Percentiles rank a stretch among this genome's conserved stretches.
Evolutionary conservation across 768 basidiomycete genomes (phyloP).

Genomic region (Crepidotus variabilis): DNA sequence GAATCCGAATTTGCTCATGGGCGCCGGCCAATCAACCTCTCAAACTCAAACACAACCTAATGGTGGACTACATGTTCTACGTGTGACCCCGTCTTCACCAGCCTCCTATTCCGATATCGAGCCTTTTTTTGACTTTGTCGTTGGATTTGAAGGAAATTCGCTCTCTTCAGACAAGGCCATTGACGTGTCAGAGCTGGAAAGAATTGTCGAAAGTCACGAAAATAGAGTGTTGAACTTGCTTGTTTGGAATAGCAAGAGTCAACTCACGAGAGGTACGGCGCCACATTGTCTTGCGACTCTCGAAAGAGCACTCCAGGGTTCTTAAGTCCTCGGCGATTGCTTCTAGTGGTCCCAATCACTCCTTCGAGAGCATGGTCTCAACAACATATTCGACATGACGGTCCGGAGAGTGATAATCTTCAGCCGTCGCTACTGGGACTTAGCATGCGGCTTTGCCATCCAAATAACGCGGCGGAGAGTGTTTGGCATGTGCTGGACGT

Average conservation of each 20-base stretch:
- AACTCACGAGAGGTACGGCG: slow-evolving; percentile 58
- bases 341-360: slow-evolving; percentile 72
- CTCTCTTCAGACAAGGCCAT: slow-evolving; percentile 49
- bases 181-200: slow-evolving; percentile 69
- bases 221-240: slow-evolving; percentile 63
- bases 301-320: not conserved
- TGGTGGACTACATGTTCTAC: slow-evolving; percentile 79
- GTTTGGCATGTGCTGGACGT: slow-evolving; percentile 99
- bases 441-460: slow-evolving; percentile 90
- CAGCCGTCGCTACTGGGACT: slow-evolving; percentile 93
- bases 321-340: not conserved
- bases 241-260: slow-evolving; percentile 82
- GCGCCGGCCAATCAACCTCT: slow-evolving; percentile 68
- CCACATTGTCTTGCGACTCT: not conserved
- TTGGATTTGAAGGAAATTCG: slow-evolving; percentile 79
- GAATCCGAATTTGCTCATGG: slow-evolving; percentile 39
- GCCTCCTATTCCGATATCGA: slow-evolving; percentile 82
- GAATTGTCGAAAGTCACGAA: slow-evolving; percentile 81
- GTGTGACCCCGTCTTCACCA: slow-evolving; percentile 87
- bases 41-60: slow-evolving; percentile 49
- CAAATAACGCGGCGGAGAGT: slow-evolving; percentile 82
- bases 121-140: slow-evolving; percentile 96
- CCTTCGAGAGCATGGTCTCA: slow-evolving; percentile 86
- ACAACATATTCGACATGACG: slow-evolving; percentile 28
- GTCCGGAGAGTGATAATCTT: slow-evolving; percentile 20